Evolutionary conservation across 2,329 filamentous ascomycete genomes (phyloP).

Genomic region (Seiridium cupressi): DNA sequence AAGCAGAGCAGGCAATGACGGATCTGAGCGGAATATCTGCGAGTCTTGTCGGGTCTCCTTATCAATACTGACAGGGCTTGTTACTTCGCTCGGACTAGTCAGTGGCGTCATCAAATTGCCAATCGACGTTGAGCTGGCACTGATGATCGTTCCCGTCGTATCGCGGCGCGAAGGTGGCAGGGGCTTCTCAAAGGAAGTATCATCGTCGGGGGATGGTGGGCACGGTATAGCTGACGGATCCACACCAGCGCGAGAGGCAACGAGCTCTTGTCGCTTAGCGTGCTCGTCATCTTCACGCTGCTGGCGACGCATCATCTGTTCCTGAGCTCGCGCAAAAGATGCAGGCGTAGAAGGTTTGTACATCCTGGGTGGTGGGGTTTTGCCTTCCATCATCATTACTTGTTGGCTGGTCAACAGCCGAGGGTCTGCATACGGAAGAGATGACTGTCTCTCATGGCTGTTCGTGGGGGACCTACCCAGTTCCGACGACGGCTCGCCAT

Average conservation of each 20-base stretch:
- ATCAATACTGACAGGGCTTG: conserved; percentile 45
- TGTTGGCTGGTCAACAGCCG: conserved; percentile 49
- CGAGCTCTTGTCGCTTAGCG: conserved; percentile 22
- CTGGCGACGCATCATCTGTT: conserved; percentile 29
- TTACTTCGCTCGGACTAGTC: conserved; percentile 53
- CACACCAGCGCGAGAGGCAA: conserved; percentile 15
- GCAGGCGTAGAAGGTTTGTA: conserved; percentile 38
- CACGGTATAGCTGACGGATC: conserved; percentile 34
- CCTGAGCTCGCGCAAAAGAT: conserved; percentile 35
- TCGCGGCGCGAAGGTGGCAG: conserved; percentile 35
- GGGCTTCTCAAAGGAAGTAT: conserved; percentile 29
- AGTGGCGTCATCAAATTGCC: conserved; percentile 47
- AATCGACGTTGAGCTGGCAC: conserved; percentile 52
- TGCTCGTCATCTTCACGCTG: conserved; percentile 32
- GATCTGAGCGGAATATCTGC: conserved; percentile 60
- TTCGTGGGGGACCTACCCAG: conserved; percentile 31
- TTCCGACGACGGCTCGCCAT: conserved; percentile 43
- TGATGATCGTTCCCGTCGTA: conserved; percentile 43
- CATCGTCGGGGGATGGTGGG: conserved; percentile 45
- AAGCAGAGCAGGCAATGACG: conserved; percentile 60
- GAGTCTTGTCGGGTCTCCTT: conserved; percentile 37
- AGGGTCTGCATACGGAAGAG: conserved; percentile 35
- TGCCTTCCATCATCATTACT: conserved; percentile 35
- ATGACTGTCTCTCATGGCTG: conserved; percentile 30
- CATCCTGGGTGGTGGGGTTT: conserved; percentile 30